These are phyloP conservation scores for Diospyros lotus DNA, from an alignment of 148 eudicot species.

Conservation along the genomic window DNA sequence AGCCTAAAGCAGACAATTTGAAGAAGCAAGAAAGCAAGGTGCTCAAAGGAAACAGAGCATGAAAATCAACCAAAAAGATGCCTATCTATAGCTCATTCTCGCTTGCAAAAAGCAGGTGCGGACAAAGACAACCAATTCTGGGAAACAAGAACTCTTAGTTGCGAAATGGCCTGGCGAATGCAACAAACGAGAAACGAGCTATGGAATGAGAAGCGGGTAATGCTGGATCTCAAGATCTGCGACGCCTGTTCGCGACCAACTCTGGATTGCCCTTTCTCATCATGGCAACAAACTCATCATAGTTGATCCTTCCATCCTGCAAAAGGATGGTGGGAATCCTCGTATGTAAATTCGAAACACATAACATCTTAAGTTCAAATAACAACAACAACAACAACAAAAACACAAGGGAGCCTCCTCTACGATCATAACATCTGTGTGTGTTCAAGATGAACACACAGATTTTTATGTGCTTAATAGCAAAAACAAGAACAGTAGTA, in stretches of 20 bases:
- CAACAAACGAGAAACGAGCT: not conserved
- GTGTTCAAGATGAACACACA: not conserved
- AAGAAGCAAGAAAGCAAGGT: not conserved
- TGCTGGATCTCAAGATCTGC: slow-evolving; percentile 29
- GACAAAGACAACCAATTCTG: not conserved
- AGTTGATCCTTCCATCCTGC: slow-evolving; percentile 91
- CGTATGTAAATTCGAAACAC: not conserved
- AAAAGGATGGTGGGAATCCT: not conserved
- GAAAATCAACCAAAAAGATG: not conserved
- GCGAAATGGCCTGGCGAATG: not conserved
- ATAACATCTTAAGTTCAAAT: not conserved
- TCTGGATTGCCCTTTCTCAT: slow-evolving; percentile 92
- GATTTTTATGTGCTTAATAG: too few relatives aligned
- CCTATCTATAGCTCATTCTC: not conserved
- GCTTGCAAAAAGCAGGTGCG: not conserved
- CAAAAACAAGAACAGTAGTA: not conserved
- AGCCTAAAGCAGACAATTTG: not conserved
- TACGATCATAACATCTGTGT: too few relatives aligned
- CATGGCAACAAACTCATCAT: slow-evolving; percentile 92
- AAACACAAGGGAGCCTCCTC: not conserved
- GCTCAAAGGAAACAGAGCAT: not conserved
- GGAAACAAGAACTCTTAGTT: not conserved
- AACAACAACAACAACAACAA: not conserved
- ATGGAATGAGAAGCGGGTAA: too few relatives aligned
- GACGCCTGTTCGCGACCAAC: slow-evolving; percentile 51